These are phyloP conservation scores for Centella asiatica DNA, from an alignment of 129 eudicot species.

Conservation along the genomic window DNA sequence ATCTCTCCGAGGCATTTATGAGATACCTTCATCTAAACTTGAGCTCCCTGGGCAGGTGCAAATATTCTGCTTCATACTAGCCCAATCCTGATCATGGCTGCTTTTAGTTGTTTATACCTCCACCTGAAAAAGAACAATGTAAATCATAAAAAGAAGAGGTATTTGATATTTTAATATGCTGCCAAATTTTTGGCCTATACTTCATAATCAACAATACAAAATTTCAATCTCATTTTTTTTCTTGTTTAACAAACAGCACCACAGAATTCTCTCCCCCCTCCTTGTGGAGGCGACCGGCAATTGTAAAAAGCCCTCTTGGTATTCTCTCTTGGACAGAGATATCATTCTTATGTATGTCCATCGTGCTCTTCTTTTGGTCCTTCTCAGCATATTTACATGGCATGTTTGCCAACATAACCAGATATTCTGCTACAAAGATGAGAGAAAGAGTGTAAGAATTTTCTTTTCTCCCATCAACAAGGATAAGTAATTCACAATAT, in stretches of 20 bases:
- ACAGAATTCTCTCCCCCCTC: conserved; percentile 13
- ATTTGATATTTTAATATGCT: too few relatives aligned
- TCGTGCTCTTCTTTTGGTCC: conserved; percentile 46
- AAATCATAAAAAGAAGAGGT: conserved; percentile 23
- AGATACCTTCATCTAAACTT: not conserved
- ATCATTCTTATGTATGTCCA: conserved; percentile 23
- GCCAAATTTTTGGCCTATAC: not conserved
- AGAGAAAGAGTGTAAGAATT: conserved; percentile 31
- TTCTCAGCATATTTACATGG: conserved; percentile 35
- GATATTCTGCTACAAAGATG: conserved; percentile 34
- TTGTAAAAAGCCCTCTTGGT: conserved; percentile 49
- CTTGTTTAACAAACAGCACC: conserved; percentile 10
- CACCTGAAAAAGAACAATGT: conserved; percentile 38
- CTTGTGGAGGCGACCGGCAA: conserved; percentile 28
- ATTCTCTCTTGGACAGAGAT: conserved; percentile 45
- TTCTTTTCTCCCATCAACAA: not conserved
- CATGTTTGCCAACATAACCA: conserved; percentile 43
- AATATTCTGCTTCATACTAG: conserved; percentile 38
- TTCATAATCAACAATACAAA: not conserved
- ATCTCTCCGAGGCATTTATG: not conserved
- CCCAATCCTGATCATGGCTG: conserved; percentile 44
- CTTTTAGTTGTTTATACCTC: conserved; percentile 43
- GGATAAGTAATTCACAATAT: not conserved
- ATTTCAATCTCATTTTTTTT: not conserved
- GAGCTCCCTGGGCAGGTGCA: conserved; percentile 31